phyloP scores from a whole-genome alignment of 2,329 filamentous ascomycete species.

The Ophiostoma sp. region DNA sequence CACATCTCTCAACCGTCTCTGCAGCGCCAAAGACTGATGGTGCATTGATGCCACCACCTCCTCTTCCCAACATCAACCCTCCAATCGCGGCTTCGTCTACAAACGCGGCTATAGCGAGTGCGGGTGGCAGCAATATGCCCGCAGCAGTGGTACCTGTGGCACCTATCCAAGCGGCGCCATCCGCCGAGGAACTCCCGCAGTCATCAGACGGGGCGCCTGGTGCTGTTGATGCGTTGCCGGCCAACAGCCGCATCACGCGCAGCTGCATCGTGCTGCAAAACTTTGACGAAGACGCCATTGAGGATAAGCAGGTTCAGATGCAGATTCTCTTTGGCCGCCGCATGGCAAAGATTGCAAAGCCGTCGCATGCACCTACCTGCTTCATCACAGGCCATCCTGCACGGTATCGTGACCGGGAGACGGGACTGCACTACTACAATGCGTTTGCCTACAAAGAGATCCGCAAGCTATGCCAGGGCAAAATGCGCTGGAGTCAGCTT shows the following conservation, averaged over 20 bases:
- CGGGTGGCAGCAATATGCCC: not conserved
- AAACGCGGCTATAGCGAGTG: not conserved
- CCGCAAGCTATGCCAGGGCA: conserved; percentile 63
- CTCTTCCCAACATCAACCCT: not conserved
- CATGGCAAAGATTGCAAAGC: conserved; percentile 53
- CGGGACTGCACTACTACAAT: conserved; percentile 75
- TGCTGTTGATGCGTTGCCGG: too few species aligned
- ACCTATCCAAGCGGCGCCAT: not conserved
- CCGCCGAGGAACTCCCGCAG: too few species aligned
- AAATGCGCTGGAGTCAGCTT: conserved; percentile 76
- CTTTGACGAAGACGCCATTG: conserved; percentile 52
- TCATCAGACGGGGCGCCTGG: too few species aligned
- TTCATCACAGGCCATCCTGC: conserved; percentile 78
- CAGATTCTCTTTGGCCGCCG: conserved; percentile 55
- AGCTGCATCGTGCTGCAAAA: conserved; percentile 56
- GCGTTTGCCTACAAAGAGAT: conserved; percentile 76
- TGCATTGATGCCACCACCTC: not conserved
- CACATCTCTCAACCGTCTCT: not conserved
- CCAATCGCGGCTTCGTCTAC: not conserved
- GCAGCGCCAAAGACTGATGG: not conserved
- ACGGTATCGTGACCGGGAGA: conserved; percentile 77
- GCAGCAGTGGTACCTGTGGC: not conserved
- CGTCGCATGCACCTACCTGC: conserved; percentile 55
- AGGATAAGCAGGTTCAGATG: conserved; percentile 53
- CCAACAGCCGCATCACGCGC: conserved; percentile 47